Conservation (phyloP, 345 rosid species). For the Citrus sinensis region DVS_A1.0 CM039163.1:39671501-39672000, state of each 20-base stretch:
- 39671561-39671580: neutral
- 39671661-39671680: neutral
- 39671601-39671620: no score
- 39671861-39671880: conserved; percentile 42
- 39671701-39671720: neutral
- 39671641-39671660: conserved; percentile 4
- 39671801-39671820: conserved; percentile 41
- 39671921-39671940: conserved; percentile 80
- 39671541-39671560: conserved; percentile 1
- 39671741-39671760: conserved; percentile 28
- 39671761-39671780: conserved; percentile 7
- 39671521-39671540: neutral
- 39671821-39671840: conserved; percentile 57
- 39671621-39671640: conserved; percentile 14
- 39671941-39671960: conserved; percentile 38
- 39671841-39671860: conserved; percentile 62
- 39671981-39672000: conserved; percentile 53
- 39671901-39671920: conserved; percentile 62
- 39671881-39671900: conserved; percentile 53
- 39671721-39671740: conserved; percentile 19
- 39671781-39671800: conserved; percentile 23
- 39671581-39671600: neutral
- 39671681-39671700: conserved; percentile 10
- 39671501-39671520: conserved; percentile 27
- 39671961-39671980: conserved; percentile 51